phyloP scores from a whole-genome alignment of 805 yeast species.

The Yamadazyma kitorensis region DNA sequence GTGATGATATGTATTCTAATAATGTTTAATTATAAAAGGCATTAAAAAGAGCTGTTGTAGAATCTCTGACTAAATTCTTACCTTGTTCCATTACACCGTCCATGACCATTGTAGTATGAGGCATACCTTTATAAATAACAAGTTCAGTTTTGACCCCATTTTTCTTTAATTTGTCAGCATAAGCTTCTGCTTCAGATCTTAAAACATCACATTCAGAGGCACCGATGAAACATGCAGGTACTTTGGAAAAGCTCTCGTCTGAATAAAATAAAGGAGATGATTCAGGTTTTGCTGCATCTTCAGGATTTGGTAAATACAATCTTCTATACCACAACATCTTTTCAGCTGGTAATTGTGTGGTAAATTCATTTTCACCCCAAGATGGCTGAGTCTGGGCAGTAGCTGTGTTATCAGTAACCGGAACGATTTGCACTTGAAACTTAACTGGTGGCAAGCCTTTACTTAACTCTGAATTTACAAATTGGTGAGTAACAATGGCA shows the following conservation, averaged over 20 bases:
- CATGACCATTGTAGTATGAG: constrained; percentile 52
- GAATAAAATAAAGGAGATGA: constrained; percentile 43
- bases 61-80: constrained; percentile 27
- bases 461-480: constrained; percentile 22
- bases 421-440: constrained; percentile 42
- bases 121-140: constrained; percentile 39
- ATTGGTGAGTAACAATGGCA: constrained; percentile 35
- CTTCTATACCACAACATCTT: constrained; percentile 47
- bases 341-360: constrained; percentile 44
- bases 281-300: constrained; percentile 24
- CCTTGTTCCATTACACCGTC: constrained; percentile 36
- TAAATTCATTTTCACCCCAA: constrained; percentile 36
- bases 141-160: constrained; percentile 36
- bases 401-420: constrained; percentile 44
- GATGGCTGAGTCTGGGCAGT: constrained; percentile 30
- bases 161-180: constrained; percentile 33
- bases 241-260: constrained; percentile 34
- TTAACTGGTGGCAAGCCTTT: constrained; percentile 28
- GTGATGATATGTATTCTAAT: constrained; percentile 46
- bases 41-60: constrained; percentile 24
- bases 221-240: constrained; percentile 41
- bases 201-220: constrained; percentile 46
- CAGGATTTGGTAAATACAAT: constrained; percentile 35
- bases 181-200: constrained; percentile 43
- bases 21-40: constrained; percentile 19